These are phyloP conservation scores for Hemileccinum impolitum DNA, from an alignment of 768 basidiomycete genomes.

Conservation along the genomic window DNA sequence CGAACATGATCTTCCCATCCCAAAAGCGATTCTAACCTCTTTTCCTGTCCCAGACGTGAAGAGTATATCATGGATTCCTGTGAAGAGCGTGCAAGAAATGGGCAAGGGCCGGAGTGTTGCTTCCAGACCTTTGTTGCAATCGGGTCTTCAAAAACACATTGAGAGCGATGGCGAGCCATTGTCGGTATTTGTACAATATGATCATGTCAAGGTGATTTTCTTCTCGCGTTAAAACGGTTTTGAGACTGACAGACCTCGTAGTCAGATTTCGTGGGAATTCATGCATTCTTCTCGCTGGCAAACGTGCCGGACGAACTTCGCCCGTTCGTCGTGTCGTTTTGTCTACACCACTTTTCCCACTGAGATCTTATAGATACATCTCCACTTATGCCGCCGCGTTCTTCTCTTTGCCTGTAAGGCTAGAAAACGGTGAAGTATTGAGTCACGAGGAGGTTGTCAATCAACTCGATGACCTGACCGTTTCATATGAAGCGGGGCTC, in stretches of 20 bases:
- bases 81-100: constrained; percentile 61
- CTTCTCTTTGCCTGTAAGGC: constrained; percentile 82
- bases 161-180: constrained; percentile 61
- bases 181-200: constrained; percentile 91
- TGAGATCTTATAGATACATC: constrained; percentile 52
- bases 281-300: constrained; percentile 74
- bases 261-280: constrained; percentile 90
- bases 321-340: constrained; percentile 45
- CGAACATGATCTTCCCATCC: constrained; percentile 82
- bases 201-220: constrained; percentile 75
- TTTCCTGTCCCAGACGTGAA: constrained; percentile 93
- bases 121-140: constrained; percentile 30
- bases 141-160: constrained; percentile 59
- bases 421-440: constrained; percentile 64
- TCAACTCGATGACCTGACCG: constrained; percentile 86
- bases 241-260: constrained; percentile 28
- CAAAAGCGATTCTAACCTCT: constrained; percentile 69
- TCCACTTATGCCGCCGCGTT: constrained; percentile 78
- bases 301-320: constrained; percentile 71
- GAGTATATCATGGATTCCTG: constrained; percentile 89
- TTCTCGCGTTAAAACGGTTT: not conserved
- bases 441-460: constrained; percentile 90
- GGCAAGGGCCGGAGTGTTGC: constrained; percentile 44
- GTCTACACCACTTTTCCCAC: constrained; percentile 1
- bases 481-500: constrained; percentile 73